These are phyloP conservation scores for Phoma sp. DNA, from an alignment of 2,329 filamentous ascomycete species.

Conservation along the genomic window DNA sequence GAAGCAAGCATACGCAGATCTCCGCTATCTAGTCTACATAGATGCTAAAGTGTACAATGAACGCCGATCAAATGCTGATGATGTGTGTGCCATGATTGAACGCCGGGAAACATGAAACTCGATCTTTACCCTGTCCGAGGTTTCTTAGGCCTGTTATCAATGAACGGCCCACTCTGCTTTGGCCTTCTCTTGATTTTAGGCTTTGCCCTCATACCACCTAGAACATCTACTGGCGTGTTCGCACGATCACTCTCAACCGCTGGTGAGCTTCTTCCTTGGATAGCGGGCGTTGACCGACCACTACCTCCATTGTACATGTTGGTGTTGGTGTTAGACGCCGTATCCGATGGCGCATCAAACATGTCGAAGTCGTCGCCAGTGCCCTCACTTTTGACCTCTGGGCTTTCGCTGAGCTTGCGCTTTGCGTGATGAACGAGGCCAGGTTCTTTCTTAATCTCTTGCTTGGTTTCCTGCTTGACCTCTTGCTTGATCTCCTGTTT, in stretches of 20 bases:
- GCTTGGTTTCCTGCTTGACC: constrained; percentile 27
- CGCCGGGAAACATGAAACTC: too few relatives aligned
- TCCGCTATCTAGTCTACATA: constrained; percentile 10
- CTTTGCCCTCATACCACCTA: constrained; percentile 21
- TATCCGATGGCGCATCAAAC: constrained; percentile 36
- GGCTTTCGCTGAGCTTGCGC: constrained; percentile 70
- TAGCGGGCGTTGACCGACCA: constrained; percentile 38
- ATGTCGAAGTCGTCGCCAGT: constrained; percentile 42
- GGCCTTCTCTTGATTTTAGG: constrained; percentile 43
- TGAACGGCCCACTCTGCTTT: constrained; percentile 29
- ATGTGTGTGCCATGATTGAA: too few relatives aligned
- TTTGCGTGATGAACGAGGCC: constrained; percentile 82
- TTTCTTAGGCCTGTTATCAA: constrained; percentile 35
- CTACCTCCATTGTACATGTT: constrained; percentile 33
- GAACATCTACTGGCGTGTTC: constrained; percentile 7
- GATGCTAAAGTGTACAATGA: not conserved
- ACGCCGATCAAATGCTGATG: constrained; percentile 14
- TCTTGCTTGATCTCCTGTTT: constrained; percentile 21
- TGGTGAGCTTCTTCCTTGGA: constrained; percentile 26
- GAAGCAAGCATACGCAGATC: constrained; percentile 16
- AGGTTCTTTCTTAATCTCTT: constrained; percentile 43
- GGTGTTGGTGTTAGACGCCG: constrained; percentile 23
- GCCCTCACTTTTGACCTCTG: constrained; percentile 69
- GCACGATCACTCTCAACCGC: constrained; percentile 16
- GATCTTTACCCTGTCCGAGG: constrained; percentile 31